Conservation (phyloP, 1,139 yeast genomes). For the Protomyces inundatus region DNA sequence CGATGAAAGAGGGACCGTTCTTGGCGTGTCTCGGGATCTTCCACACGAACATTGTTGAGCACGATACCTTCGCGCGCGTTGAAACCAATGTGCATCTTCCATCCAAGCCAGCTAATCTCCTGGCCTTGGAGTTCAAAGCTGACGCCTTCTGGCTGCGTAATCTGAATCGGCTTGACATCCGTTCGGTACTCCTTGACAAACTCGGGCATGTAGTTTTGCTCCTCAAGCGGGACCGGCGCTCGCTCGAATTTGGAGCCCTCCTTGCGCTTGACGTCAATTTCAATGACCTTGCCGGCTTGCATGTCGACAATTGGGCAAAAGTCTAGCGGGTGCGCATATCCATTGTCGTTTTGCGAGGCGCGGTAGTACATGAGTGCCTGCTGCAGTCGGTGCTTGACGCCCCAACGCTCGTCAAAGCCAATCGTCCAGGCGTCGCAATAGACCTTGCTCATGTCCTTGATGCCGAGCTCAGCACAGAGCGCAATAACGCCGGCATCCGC, state of each 20-base stretch:
- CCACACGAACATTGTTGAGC: conserved; percentile 63
- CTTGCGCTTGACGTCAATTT: conserved; percentile 50
- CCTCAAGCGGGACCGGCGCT: conserved; percentile 65
- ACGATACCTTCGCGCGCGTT: conserved; percentile 83
- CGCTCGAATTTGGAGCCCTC: conserved; percentile 52
- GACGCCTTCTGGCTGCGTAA: conserved; percentile 77
- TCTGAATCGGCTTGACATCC: conserved; percentile 57
- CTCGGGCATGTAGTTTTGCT: conserved; percentile 63
- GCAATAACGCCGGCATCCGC: conserved; percentile 63
- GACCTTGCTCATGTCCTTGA: conserved; percentile 61
- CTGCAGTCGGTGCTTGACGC: conserved; percentile 66
- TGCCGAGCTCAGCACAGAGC: conserved; percentile 66
- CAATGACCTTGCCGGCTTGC: conserved; percentile 61
- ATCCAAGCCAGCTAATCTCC: conserved; percentile 70
- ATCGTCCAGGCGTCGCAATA: conserved; percentile 85
- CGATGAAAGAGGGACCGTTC: conserved; percentile 71
- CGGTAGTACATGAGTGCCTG: conserved; percentile 78
- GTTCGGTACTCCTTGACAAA: conserved; percentile 60
- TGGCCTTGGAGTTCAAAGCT: conserved; percentile 66
- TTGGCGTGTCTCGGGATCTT: conserved; percentile 56
- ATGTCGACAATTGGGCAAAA: conserved; percentile 79
- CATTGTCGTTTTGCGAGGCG: conserved; percentile 72
- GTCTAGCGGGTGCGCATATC: conserved; percentile 76
- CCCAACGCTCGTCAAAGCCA: conserved; percentile 82
- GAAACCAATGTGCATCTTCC: conserved; percentile 71